Base-by-base conservation (phyloP, 2,329 filamentous ascomycete genomes). In the Stachybotrys chlorohalonatus region DNA sequence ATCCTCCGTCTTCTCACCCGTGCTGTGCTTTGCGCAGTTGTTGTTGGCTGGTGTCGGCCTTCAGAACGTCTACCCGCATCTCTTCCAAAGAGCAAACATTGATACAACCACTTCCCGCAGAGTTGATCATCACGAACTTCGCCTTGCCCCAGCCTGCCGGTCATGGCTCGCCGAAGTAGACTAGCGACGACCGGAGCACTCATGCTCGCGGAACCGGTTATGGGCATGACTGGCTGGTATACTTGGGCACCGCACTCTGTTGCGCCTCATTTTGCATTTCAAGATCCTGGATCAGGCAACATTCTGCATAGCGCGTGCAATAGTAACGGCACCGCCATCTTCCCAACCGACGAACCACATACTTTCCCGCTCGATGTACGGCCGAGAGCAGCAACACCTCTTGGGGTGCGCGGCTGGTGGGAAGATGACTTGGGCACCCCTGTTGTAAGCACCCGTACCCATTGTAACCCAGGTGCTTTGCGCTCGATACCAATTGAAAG, bases 261-360 rank as follows among this genome's bases (percentile, higher is more conserved):
- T 17, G 60, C 59, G 5, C 59, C 59, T 52, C 59, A 60, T 47
- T 61, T 60, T 49, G 59, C 59, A 13, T 60, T 56, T 45, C 59
- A 60, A 54, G 59, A 61, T 30, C 55, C 59, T 1, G 57, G 59
- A 11, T 61, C 59, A 31, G 59, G 59, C 1, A 31, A 59, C n/a
- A 51, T 60, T 15, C 11, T 61, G 13, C 59, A 61, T 42, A 59
- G 59, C 52, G 57, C 59, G 3, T 61, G 59, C 17, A 61, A 39
- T 9, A 61, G 59, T 46, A 61, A 61, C 31, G 57, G 55, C 1
- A 53, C 59, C 6, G 59, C 59, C 2, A 49, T 55, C 1, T 61
- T 61, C 9, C 59, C 59, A 11, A 54, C 53, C 0, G 56, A 61
- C 1, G 52, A 52, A 7, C 57, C 59, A 8, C 57, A 58, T n/a